Conservation (phyloP, 2,329 filamentous ascomycete species). For the Aspergillus calidoustus region DNA sequence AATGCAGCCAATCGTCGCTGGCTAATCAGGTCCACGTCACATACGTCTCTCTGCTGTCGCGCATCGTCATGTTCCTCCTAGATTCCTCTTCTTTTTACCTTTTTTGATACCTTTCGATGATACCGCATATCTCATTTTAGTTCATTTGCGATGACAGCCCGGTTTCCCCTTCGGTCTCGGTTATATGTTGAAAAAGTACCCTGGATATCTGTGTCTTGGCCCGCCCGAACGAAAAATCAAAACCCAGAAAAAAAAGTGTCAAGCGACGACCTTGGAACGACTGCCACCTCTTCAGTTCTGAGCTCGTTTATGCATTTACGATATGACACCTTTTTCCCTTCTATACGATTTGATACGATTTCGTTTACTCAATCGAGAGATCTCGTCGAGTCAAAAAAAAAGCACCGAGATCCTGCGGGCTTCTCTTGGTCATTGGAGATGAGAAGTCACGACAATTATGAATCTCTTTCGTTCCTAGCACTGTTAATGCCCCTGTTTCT, state of each 20-base stretch:
- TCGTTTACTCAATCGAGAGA: constrained; percentile 17
- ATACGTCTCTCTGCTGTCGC: constrained; percentile 11
- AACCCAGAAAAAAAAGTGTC: constrained; percentile 35
- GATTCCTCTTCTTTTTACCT: constrained; percentile 32
- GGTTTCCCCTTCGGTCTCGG: constrained; percentile 36
- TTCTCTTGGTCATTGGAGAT: constrained; percentile 26
- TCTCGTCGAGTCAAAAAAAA: constrained; percentile 25
- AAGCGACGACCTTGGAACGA: constrained; percentile 33
- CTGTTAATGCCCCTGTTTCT: constrained; percentile 26
- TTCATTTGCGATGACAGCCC: constrained; percentile 32
- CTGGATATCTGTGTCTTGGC: constrained; percentile 35
- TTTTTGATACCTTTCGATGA: constrained; percentile 31
- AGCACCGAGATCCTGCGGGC: constrained; percentile 20
- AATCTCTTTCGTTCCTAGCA: constrained; percentile 42
- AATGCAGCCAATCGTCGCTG: constrained; percentile 52
- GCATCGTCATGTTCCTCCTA: constrained; percentile 24
- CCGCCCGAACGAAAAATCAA: constrained; percentile 35
- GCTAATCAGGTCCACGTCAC: constrained; percentile 13
- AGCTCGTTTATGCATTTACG: constrained; percentile 22
- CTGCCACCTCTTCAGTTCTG: constrained; percentile 25
- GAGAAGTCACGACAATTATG: constrained; percentile 44
- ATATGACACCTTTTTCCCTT: constrained; percentile 21
- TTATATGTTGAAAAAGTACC: constrained; percentile 40
- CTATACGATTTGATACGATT: constrained; percentile 25
- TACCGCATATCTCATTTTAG: constrained; percentile 31